phyloP scores from a whole-genome alignment of 2,329 filamentous ascomycete genomes.

The Rosellinia necatrix region DNA sequence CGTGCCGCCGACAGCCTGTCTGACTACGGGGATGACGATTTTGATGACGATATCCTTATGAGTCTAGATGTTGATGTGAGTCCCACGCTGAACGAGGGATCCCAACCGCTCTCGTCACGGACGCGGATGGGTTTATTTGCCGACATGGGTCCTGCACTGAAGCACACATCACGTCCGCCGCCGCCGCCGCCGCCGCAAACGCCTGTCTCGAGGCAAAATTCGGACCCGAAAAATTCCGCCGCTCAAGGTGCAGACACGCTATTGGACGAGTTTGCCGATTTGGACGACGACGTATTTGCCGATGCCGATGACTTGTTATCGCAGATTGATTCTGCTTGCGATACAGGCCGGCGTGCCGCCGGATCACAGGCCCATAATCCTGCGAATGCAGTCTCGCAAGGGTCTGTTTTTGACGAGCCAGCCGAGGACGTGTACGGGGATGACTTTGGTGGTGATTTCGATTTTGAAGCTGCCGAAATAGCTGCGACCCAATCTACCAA shows the following conservation, averaged over 20 bases:
- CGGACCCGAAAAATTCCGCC: constrained; percentile 13
- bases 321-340: constrained; percentile 40
- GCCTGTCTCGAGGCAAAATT: constrained; percentile 26
- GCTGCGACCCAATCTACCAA: constrained; percentile 70
- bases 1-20: constrained; percentile 39
- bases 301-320: constrained; percentile 50
- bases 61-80: constrained; percentile 52
- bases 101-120: constrained; percentile 9
- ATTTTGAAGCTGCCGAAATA: constrained; percentile 77
- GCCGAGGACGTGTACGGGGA: constrained; percentile 63
- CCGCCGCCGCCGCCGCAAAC: constrained; percentile 19
- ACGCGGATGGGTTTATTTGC: constrained; percentile 56
- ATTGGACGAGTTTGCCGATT: constrained; percentile 68
- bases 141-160: constrained; percentile 35
- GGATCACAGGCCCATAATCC: constrained; percentile 27
- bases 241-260: constrained; percentile 30
- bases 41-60: constrained; percentile 64
- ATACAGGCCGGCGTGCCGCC: constrained; percentile 21
- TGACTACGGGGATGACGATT: constrained; percentile 61
- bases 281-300: constrained; percentile 65
- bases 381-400: constrained; percentile 14
- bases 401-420: constrained; percentile 42
- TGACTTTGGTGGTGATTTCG: constrained; percentile 74
- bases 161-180: constrained; percentile 27
- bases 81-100: constrained; percentile 32